phyloP scores from a whole-genome alignment of 2,329 filamentous ascomycete species.

The Arachnopeziza araneosa region DNA sequence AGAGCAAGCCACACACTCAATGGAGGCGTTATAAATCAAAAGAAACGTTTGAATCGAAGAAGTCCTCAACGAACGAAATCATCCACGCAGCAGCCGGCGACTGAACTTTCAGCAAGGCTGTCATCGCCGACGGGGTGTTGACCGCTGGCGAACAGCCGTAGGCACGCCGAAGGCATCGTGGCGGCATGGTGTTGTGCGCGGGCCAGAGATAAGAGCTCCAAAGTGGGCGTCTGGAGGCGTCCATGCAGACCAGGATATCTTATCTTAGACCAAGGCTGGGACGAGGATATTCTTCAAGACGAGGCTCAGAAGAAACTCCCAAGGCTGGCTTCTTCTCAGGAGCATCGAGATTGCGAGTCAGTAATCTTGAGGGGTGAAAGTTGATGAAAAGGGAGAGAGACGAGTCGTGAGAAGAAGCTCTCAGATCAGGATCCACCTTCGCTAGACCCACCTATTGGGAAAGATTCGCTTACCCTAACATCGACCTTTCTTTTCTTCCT shows the following conservation, averaged over 20 bases:
- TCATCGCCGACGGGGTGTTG: slow-evolving; percentile 6
- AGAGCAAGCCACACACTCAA: neutral
- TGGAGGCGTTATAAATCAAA: slow-evolving; percentile 1
- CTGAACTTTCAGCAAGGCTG: slow-evolving; percentile 4
- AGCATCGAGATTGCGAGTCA: too few species aligned
- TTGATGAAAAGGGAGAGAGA: too few species aligned
- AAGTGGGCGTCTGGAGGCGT: slow-evolving; percentile 6
- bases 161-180: slow-evolving; percentile 17
- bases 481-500: neutral
- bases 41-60: neutral
- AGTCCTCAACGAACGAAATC: neutral
- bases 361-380: too few species aligned
- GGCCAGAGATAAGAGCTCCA: neutral
- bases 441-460: neutral
- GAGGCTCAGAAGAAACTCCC: neutral
- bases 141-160: slow-evolving; percentile 11
- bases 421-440: neutral
- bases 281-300: neutral
- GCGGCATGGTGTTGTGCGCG: neutral
- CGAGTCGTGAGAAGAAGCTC: too few species aligned
- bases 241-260: neutral
- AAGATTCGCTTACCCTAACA: neutral
- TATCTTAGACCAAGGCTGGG: slow-evolving; percentile 11
- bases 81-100: neutral
- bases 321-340: neutral